Conservation (phyloP, 345 rosid genomes). For the Citrus australasica region DNA sequence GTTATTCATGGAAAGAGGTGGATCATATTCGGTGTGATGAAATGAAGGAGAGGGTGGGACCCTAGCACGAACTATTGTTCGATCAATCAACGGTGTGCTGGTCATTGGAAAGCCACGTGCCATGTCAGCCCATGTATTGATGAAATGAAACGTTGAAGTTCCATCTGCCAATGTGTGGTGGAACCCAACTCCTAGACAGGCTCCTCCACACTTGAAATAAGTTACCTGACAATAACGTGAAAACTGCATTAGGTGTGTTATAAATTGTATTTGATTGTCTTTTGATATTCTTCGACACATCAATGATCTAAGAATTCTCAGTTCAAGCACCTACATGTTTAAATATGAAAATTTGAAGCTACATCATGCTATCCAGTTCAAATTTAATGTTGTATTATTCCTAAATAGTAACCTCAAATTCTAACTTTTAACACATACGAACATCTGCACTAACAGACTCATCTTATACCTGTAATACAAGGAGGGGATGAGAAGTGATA, state of each 20-base stretch:
- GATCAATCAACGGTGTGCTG: slow-evolving; percentile 10
- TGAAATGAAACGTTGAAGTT: slow-evolving; percentile 9
- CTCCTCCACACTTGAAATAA: slow-evolving; percentile 25
- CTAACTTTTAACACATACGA: neutral
- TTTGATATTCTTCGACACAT: neutral
- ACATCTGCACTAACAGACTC: neutral
- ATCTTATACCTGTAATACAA: neutral
- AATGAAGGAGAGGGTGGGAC: slow-evolving; percentile 18
- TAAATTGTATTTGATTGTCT: neutral
- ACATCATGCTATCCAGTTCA: neutral
- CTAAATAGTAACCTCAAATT: neutral
- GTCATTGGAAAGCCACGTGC: slow-evolving; percentile 17
- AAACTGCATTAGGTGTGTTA: neutral
- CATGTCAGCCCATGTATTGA: slow-evolving; percentile 26
- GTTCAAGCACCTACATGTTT: neutral
- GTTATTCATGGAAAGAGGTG: neutral
- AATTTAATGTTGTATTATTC: neutral
- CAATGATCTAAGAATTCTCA: neutral
- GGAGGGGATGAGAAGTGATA: neutral
- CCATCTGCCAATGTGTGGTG: slow-evolving; percentile 31
- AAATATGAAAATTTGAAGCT: too few relatives aligned
- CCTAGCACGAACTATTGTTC: slow-evolving; percentile 9
- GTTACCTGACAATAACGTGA: neutral
- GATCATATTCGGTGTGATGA: neutral
- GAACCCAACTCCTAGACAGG: slow-evolving; percentile 15